Base-by-base conservation (phyloP, 148 eudicot genomes). In the Fagopyrum tataricum region DNA sequence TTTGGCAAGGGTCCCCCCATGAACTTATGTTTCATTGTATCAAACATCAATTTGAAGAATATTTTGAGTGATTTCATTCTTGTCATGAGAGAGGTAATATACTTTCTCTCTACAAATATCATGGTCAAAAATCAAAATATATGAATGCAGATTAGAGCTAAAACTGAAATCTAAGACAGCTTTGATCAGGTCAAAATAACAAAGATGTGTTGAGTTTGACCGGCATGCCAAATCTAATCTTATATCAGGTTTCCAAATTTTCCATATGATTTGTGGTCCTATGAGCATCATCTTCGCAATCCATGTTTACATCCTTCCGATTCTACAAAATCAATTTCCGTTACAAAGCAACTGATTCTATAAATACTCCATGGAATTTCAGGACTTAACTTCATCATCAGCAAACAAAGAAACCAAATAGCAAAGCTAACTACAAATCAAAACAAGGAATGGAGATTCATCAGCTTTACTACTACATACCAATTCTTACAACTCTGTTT, bases 401-500 rank as follows among this genome's bases (percentile, higher is more conserved):
- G 21, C 59, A 53, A 53, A 18, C 21, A 5, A 20, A 31, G 37
- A 31, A 31, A 18, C 6, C 59, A 18, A 53, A 53, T 10, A 48
- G 59, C 24, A 53, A 15, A 31, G 37, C 37, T 31, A 31, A 3
- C 37, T 31, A 31, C 37, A 31, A 31, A 31, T 31, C 37, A 52
- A 52, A 15, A 0, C 4, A 48, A 53, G n/a, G 23, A 6, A 53
- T 53, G 59, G 59, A 53, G 59, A 53, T 18, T 23, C n/a, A 53
- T 53, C 59, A 53, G 59, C 59, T 48, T 21, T 12, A 70, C 49
- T 13, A 39, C 49, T 79, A 64, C 48, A 20, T 69, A 23, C 2
- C 42, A 12, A 71, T 72, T 43, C 53, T 83, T 43, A 7, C 76
- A 53, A 46, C 76, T 23, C 64, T 84, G 0, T 83, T 72, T 68